Evolutionary conservation across 495 filamentous ascomycete species (phyloP).

Genomic region (Entonaema liquescens): DNA sequence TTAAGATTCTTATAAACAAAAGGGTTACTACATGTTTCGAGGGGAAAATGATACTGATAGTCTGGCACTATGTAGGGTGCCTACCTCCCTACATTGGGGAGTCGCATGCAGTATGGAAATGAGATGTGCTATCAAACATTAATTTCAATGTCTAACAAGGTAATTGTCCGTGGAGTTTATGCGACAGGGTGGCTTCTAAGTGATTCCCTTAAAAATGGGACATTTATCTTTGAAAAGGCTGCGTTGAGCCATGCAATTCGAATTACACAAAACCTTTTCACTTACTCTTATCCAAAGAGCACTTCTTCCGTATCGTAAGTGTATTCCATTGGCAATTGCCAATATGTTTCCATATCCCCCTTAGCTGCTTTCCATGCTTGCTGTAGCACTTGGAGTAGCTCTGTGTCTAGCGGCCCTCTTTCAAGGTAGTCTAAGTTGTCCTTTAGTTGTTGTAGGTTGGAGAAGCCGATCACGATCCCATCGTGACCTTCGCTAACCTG

Average conservation of each 20-base stretch:
- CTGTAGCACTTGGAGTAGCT: conserved; percentile 74
- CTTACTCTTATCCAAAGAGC: conserved; percentile 51
- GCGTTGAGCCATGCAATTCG: not conserved
- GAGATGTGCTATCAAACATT: not conserved
- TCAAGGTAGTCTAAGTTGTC: conserved; percentile 74
- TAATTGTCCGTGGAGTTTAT: not conserved
- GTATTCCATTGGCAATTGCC: conserved; percentile 72
- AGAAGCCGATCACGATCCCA: conserved; percentile 77
- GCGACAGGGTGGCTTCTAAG: not conserved
- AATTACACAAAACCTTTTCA: not conserved
- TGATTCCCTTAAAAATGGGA: not conserved
- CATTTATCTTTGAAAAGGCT: not conserved
- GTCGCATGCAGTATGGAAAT: not conserved
- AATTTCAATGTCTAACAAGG: not conserved
- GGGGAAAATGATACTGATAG: not conserved
- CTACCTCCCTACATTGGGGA: not conserved
- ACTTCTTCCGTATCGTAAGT: conserved; percentile 68
- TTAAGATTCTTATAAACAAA: too few species aligned
- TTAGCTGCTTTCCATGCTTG: conserved; percentile 69
- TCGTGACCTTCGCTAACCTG: conserved; percentile 72
- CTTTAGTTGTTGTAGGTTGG: conserved; percentile 71
- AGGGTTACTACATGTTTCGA: too few species aligned
- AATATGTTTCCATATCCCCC: conserved; percentile 69
- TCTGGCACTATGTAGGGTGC: not conserved
- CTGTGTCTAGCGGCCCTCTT: conserved; percentile 76